Base-by-base conservation (phyloP, 345 rosid species). In the Luvunga scandens region DNA sequence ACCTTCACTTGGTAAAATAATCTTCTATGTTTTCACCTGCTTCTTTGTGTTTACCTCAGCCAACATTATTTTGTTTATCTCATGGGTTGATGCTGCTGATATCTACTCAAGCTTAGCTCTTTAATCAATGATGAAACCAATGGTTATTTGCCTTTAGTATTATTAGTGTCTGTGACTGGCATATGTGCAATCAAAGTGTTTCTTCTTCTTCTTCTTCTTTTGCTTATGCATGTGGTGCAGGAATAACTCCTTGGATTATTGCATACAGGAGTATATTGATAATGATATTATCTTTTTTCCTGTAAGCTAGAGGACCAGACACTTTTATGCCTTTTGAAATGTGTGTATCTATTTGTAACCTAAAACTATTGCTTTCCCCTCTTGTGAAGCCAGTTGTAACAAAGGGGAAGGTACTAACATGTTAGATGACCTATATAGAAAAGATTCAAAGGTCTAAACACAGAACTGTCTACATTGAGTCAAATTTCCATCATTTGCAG, bases 1-100 rank as follows among this genome's bases (percentile, higher is more conserved):
- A 61, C 92, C 94, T 73, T 67, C 80, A 8, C 80, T 89, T 79
- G 93, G 94, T 93, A 89, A 86, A 72, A 74, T 80, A 61, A 74
- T 53, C 70, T 64, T 56, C 45, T 33, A 64, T n/a, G 45, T n/a
- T 7, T 66, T 57, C 10, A 7, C 25, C 25, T 71, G 31, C 9
- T 14, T 7, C 18, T 61, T 39, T 22, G 5, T 69, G 22, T 53
- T n/a, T 16, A 2, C 25, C n/a, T 53, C 22, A 8, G 66, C 72
- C 42, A 69, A 8, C 6, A 4, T 65, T 6, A 7, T 60, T 61
- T 10, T 33, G 22, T 31, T 1, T 28, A 34, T 55, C 19, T 7
- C 28, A 27, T 30, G n/a, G 27, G 25, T 28, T 28, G 36, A 65
- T 42, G 59, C 57, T 74, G 22, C 3, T 13, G 34, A 24, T 59